Base-by-base conservation (phyloP, 1,284 basidiomycete genomes). In the Porogramme epimiltina region DNA sequence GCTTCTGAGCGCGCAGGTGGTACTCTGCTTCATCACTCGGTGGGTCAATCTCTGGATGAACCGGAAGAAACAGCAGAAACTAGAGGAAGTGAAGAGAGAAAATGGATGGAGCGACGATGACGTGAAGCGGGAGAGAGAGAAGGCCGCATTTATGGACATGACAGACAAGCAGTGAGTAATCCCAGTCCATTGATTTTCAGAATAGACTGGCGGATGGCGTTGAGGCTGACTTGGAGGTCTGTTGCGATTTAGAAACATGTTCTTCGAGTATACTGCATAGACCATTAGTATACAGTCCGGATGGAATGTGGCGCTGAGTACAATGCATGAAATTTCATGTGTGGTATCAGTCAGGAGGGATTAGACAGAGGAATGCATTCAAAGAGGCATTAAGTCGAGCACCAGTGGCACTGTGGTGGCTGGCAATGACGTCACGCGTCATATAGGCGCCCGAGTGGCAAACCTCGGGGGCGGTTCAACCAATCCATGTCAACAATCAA, bases 131-230 rank as follows among this genome's bases (percentile, higher is more conserved):
- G 81, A 87, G 59, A 70, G 79, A 26, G 80, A 86, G 55, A 72
- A 73, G 42, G 76, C 81, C 46, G 84, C 85, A 2, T 87, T 88
- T 61, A 64, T 77, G 25, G 84, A 87, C 64, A 61, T 86, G 59
- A 87, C 85, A 0, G 84, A 87, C 60, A 79, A 60, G 33, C 56
- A 63, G 61, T 62, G 34, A 47, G 61, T 55, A 42, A 15, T 3
- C 15, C 5, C 5, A 11, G n/a, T 9, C 13, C 2, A 20, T 9
- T 22, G 15, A 18, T 40, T 28, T 10, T 18, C n/a, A 18, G n/a
- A 31, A 31, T 31, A 31, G 13, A 31, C n/a, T n/a, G n/a, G n/a
- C n/a, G n/a, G n/a, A n/a, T n/a, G n/a, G n/a, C n/a, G n/a, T n/a
- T 31, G 28, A 31, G 28, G 20, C 20, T 37, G 13, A 25, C 28